These are phyloP conservation scores for Alternaria sp. DNA, from an alignment of 2,329 filamentous ascomycete species.

Conservation along the genomic window DNA sequence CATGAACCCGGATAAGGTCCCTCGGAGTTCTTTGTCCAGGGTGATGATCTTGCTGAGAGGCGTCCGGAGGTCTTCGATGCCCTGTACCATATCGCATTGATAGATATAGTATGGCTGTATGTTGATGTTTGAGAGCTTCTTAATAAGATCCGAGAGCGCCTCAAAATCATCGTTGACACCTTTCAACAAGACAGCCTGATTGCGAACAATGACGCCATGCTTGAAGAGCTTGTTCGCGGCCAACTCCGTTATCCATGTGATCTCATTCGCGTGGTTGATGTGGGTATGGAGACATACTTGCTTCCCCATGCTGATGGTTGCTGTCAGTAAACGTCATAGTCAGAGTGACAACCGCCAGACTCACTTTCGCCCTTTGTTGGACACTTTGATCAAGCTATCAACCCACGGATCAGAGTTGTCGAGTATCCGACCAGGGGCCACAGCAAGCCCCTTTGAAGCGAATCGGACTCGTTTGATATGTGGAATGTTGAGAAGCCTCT, in stretches of 20 bases:
- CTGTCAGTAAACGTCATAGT: background rate
- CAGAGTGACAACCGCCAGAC: background rate
- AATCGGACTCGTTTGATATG: constrained; percentile 69
- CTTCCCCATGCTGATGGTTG: constrained; percentile 57
- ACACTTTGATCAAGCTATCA: constrained; percentile 61
- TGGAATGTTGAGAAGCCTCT: constrained; percentile 63
- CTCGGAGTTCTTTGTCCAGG: constrained; percentile 66
- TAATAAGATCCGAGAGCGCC: constrained; percentile 65
- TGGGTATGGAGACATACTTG: constrained; percentile 71
- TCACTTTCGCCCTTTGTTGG: constrained; percentile 58
- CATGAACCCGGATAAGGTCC: constrained; percentile 69
- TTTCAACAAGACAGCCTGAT: constrained; percentile 67
- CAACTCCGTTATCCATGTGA: constrained; percentile 66
- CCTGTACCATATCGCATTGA: constrained; percentile 69
- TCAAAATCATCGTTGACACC: constrained; percentile 66
- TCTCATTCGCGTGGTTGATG: constrained; percentile 70
- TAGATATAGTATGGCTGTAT: constrained; percentile 73
- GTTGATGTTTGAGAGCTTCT: constrained; percentile 64
- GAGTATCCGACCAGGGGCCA: constrained; percentile 65
- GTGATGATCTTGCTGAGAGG: constrained; percentile 67
- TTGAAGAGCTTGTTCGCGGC: constrained; percentile 63
- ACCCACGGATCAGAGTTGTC: constrained; percentile 65
- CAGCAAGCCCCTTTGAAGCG: constrained; percentile 69
- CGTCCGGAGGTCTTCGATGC: constrained; percentile 70
- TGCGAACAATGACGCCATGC: constrained; percentile 65